Base-by-base conservation (phyloP, 2,329 filamentous ascomycete species). In the Fusarium sublunatum region DNA sequence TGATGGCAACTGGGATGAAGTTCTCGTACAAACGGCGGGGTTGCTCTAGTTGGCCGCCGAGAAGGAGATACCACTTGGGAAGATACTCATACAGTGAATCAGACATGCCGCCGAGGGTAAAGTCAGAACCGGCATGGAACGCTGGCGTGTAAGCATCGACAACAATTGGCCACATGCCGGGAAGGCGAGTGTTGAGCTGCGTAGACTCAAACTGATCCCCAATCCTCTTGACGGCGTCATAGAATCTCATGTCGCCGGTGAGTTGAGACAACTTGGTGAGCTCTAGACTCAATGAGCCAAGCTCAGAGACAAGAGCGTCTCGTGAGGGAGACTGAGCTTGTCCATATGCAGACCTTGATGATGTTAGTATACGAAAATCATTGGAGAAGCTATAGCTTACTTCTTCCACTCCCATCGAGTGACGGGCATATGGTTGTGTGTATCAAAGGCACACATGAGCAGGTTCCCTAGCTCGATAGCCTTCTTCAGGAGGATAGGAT, bases 41-140 rank as follows among this genome's bases (percentile, higher is more conserved):
- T 29, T 71, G 69, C 19, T 71, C 70, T 28, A 78, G 72, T 15
- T 68, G 59, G n/a, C 90, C 89, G 22, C 87, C 87, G 1, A 91
- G 81, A 7, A 92, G 79, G 39, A 90, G 77, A 68, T 88, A 84
- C 74, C 89, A 82, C 71, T 92, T 79, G 1, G 85, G 82, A 59
- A 91, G 83, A 71, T 93, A 94, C 70, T 87, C 85, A 61, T 86
- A 87, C 2, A 84, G 73, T 12, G 83, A 86, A 69, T 87, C 85
- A 4, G 82, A 79, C 79, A 83, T 83, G 34, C 80, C 83, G 40
- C 84, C 85, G 3, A 86, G 77, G 0, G 82, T 82, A 61, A 85
- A 86, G 39, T 83, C 75, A 60, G 88, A 68, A 5, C 69, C 67
- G 13, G 61, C 60, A 43, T 70, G 65, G 46, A 71, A 70, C 10